Conservation (phyloP, 305 asterid genomes). For the Lippia alba region DNA sequence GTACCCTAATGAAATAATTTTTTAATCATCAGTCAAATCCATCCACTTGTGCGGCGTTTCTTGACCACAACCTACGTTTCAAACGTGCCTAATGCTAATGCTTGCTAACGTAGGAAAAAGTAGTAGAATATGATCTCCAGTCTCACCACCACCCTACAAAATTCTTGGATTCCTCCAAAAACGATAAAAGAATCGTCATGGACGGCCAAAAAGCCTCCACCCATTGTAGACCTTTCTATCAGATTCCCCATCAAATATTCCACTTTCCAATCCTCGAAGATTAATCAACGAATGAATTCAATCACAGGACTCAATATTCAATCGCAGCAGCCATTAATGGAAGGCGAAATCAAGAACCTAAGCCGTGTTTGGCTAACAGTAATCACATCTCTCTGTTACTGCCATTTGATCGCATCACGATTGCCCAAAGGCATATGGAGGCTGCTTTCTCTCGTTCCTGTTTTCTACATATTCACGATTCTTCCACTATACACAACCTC, state of each 20-base stretch:
- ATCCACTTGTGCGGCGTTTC: background rate
- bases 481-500: slow-evolving; percentile 52
- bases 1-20: too few relatives aligned
- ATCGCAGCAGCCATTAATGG: slow-evolving; percentile 32
- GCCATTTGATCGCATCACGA: slow-evolving; percentile 50
- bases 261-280: background rate
- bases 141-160: background rate
- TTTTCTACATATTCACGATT: slow-evolving; percentile 49
- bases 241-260: background rate
- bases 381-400: slow-evolving; percentile 47
- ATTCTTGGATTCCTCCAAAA: slow-evolving; percentile 6
- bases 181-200: background rate
- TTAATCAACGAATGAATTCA: background rate
- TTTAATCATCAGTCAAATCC: background rate
- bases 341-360: slow-evolving; percentile 47
- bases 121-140: too few relatives aligned
- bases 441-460: slow-evolving; percentile 55
- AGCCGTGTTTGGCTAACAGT: slow-evolving; percentile 27
- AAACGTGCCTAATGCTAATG: too few relatives aligned
- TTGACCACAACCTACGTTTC: too few relatives aligned
- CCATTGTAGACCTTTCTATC: background rate
- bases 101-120: too few relatives aligned
- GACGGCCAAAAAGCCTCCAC: background rate
- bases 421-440: slow-evolving; percentile 53
- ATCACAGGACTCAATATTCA: too few relatives aligned